Percentiles rank a stretch among this genome's conserved stretches.
Conservation (phyloP, 192 early-diverging fungal species). For the Powellomyces hirtus region DNA sequence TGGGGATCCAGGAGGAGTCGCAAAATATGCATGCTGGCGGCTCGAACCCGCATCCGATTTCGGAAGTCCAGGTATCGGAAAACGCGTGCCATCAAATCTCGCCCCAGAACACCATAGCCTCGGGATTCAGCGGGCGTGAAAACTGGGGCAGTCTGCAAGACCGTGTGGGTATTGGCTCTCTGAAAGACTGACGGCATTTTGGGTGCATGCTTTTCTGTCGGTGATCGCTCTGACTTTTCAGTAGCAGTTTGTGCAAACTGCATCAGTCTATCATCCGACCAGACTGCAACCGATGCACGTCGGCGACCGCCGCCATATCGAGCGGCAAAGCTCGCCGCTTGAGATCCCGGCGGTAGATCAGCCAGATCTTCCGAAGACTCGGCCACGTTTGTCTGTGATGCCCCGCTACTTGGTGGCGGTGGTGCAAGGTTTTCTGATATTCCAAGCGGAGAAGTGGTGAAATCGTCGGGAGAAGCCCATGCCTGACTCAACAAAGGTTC, state of each 20-base stretch:
- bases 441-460: conserved; percentile 8
- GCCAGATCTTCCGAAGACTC: not conserved
- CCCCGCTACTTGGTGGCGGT: conserved; percentile 21
- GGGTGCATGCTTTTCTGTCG: conserved; percentile 8
- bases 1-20: conserved; percentile 43
- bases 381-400: not conserved
- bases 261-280: conserved; percentile 69
- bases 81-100: conserved; percentile 35
- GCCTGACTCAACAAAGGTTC: not conserved
- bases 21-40: conserved; percentile 42
- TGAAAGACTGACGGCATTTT: not conserved
- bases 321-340: not conserved
- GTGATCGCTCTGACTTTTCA: conserved; percentile 9
- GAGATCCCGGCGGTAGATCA: not conserved
- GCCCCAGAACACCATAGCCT: conserved; percentile 16
- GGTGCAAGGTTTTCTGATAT: conserved; percentile 2
- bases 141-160: not conserved
- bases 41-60: conserved; percentile 41
- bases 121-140: conserved; percentile 31
- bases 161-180: not conserved
- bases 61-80: conserved; percentile 49
- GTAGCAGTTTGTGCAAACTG: conserved; percentile 57
- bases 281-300: conserved; percentile 74
- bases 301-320: conserved; percentile 31
- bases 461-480: conserved; percentile 15